These are phyloP conservation scores for Keithomyces neogunnii DNA, from an alignment of 2,329 filamentous ascomycete species.

Conservation along the genomic window DNA sequence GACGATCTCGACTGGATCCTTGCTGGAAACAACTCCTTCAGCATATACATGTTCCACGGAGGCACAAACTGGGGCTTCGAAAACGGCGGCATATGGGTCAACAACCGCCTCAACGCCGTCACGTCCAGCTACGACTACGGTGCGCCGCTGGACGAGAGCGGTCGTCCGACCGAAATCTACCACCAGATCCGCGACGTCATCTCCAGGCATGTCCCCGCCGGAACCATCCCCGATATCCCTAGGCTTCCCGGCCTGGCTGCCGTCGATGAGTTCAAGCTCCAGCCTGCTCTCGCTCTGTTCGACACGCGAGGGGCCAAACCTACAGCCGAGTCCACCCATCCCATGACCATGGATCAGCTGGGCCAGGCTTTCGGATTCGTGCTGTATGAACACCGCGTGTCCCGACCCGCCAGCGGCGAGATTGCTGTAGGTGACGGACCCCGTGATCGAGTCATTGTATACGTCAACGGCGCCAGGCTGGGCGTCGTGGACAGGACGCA, in stretches of 20 bases:
- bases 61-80: conserved; percentile 42
- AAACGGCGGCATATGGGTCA: conserved; percentile 35
- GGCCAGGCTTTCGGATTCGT: conserved; percentile 35
- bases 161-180: conserved; percentile 36
- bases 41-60: conserved; percentile 45
- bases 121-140: conserved; percentile 44
- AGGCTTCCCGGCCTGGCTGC: conserved; percentile 20
- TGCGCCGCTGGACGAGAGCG: conserved; percentile 40
- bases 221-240: conserved; percentile 29
- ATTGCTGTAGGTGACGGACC: conserved; percentile 33
- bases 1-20: conserved; percentile 13
- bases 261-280: conserved; percentile 27
- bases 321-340: conserved; percentile 15
- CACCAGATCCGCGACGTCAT: conserved; percentile 30
- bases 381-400: conserved; percentile 31
- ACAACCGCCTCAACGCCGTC: conserved; percentile 26
- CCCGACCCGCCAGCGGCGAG: conserved; percentile 17
- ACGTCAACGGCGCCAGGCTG: conserved; percentile 30
- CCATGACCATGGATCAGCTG: conserved; percentile 36
- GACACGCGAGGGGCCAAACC: conserved; percentile 18
- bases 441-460: conserved; percentile 37
- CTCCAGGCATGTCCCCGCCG: conserved; percentile 23
- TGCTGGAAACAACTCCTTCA: conserved; percentile 28
- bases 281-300: conserved; percentile 29
- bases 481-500: conserved; percentile 41